phyloP scores from a whole-genome alignment of 2,329 filamentous ascomycete genomes.

The Colletotrichum coccodes region DNA sequence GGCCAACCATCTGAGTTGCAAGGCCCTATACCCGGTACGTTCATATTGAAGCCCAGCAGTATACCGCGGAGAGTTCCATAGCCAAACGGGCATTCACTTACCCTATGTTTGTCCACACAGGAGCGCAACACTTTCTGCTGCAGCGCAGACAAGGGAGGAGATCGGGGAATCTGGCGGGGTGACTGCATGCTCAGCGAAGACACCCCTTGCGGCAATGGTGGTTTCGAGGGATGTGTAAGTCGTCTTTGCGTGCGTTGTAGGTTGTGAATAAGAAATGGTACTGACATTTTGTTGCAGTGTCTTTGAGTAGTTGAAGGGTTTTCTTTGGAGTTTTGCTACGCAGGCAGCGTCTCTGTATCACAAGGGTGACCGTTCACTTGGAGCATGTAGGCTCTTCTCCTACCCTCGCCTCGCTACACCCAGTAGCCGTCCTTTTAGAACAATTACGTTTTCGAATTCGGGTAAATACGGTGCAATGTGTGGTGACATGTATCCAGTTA shows the following conservation, averaged over 20 bases:
- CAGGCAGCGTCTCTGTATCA: too few species aligned
- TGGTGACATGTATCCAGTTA: too few species aligned
- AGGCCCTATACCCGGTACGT: neutral
- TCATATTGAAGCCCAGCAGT: neutral
- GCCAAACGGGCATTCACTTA: neutral
- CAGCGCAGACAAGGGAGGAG: neutral
- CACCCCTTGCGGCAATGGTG: neutral
- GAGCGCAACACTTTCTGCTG: conserved; percentile 5
- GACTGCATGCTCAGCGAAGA: neutral
- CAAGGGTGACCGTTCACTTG: too few species aligned
- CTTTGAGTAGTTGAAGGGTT: too few species aligned
- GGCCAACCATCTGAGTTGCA: neutral
- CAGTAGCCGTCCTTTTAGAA: too few species aligned
- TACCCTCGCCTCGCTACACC: too few species aligned
- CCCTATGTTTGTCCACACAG: fast-evolving
- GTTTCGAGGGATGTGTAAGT: conserved; percentile 5
- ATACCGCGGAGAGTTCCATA: neutral
- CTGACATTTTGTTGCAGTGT: neutral
- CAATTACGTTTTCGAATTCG: too few species aligned
- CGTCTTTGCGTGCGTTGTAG: fast-evolving
- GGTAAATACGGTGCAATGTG: too few species aligned
- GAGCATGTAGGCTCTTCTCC: too few species aligned
- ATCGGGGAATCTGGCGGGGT: neutral
- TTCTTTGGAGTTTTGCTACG: too few species aligned
- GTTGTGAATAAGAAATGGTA: too few species aligned